phyloP scores from a whole-genome alignment of 306 rosid genomes.

The Prunus mongolica region DNA sequence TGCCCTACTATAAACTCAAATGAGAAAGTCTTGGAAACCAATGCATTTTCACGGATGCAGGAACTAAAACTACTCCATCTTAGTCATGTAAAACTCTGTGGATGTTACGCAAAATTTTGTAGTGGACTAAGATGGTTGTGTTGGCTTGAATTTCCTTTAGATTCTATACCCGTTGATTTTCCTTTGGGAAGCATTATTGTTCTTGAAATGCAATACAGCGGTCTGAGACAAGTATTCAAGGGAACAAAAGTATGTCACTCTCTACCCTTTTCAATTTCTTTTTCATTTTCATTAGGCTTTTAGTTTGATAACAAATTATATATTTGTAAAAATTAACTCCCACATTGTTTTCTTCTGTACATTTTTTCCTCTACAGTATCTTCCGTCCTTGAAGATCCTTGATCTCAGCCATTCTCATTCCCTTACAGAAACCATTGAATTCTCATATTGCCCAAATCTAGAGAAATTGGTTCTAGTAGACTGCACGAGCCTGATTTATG shows the following conservation, averaged over 20 bases:
- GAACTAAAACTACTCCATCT: not conserved
- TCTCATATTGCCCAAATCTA: slow-evolving; percentile 1
- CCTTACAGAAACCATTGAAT: not conserved
- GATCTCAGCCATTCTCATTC: slow-evolving; percentile 10
- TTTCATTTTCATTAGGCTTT: not conserved
- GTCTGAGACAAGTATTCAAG: no score
- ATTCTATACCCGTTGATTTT: no score
- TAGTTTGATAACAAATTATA: not conserved
- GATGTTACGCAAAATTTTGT: no score
- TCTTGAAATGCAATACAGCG: no score
- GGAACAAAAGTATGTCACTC: no score
- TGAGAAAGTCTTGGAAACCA: not conserved
- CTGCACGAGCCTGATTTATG: not conserved
- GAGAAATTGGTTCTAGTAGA: slow-evolving; percentile 1
- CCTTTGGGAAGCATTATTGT: no score
- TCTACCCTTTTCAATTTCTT: no score
- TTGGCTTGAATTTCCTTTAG: no score
- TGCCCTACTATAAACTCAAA: not conserved
- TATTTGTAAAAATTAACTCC: not conserved
- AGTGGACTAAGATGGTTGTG: no score
- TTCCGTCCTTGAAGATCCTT: slow-evolving; percentile 9
- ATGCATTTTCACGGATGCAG: not conserved
- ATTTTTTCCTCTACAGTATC: not conserved
- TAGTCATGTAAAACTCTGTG: not conserved
- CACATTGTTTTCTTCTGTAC: not conserved